Base-by-base conservation (phyloP, 2,329 filamentous ascomycete genomes). In the Chrysoporthe cubensis region DNA sequence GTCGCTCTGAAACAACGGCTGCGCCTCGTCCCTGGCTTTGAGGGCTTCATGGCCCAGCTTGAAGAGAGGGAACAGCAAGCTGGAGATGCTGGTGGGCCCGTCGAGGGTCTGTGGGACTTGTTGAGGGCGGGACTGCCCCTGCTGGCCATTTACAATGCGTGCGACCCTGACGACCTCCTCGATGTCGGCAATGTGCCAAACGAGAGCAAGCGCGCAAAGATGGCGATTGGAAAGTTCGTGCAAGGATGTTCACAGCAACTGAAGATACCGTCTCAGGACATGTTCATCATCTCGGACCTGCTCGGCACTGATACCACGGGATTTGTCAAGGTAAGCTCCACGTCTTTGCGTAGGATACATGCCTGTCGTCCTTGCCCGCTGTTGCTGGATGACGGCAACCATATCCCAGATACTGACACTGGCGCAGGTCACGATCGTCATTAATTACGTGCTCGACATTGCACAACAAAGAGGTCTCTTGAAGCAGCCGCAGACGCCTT, bases 231-330 rank as follows among this genome's bases (percentile, higher is more conserved):
- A 83, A 94, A 94, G 75, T 98, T 99, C 77, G 87, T 97, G 69
- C 90, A 96, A 77, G 94, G 93, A 34, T 97, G 94, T 78, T 85
- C 96, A 75, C 89, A 90, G 72, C 91, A 97, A 64, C 84, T 98
- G 62, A 88, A 90, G 66, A 91, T 97, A 64, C 87, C 91, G 2
- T 84, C 92, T 4, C 87, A 90, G 60, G 93, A 97, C 70, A 94
- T 93, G 75, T 98, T 98, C 78, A 91, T 97, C 74, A 91, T 99
- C 73, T 92, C 89, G 67, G 95, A 99, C 79, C 83, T 98, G 58
- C 94, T 96, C 79, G 93, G 93, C 65, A 93, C 94, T 74, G 96
- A 97, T 79, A 99, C 96, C 1, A 97, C 93, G 57, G 96, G 96
- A 3, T 98, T 99, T 77, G 94, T 97, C 73, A 98, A 98, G 87